Base-by-base conservation (phyloP, 192 early-diverging fungal species). In the Diversispora eburnea region DNA sequence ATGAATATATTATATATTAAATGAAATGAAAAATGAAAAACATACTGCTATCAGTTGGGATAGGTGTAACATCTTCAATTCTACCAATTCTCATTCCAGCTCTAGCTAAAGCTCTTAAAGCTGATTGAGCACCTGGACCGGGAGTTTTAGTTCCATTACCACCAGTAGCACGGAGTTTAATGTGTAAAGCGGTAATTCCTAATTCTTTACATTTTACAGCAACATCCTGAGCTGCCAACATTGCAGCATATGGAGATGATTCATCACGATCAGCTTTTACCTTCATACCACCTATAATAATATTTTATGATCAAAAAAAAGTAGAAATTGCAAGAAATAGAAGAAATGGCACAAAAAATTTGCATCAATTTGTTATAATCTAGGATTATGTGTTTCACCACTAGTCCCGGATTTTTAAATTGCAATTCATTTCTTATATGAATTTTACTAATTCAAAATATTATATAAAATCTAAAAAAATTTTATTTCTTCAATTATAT, bases 191-290 rank as follows among this genome's bases (percentile, higher is more conserved):
- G 67, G 91, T 98, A 91, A 99, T 95, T 79, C 98, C 98, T 67
- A 99, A 89, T 84, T 99, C 98, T 90, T 96, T 95, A 92, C 96
- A 98, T 88, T 94, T 94, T 73, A 81, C 90, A 69, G 95, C 95
- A 82, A 97, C 98, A 83, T 99, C 95, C 89, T 98, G 96, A 76
- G 95, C 92, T 73, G 98, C 98, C 87, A 99, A 90, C 98, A 99
- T 98, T 78, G 98, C 96, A 74, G 98, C 98, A 86, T 99, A 99
- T 75, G 98, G 94, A 76, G 98, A 98, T 65, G 96, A 94, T 85
- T 99, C 98, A 84, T 99, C 98, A 89, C 98, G 96, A 86, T 99
- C 98, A 67, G 96, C 93, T 93, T 99, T 99, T 82, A 99, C 98
- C 90, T 96, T 98, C 98, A 99, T 99, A 77, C 98, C 98, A 89